Evolutionary conservation across 2,329 filamentous ascomycete species (phyloP), one percentile per base, ranked within the genome.

Genomic region (Cladophialophora psammophila): DNA sequence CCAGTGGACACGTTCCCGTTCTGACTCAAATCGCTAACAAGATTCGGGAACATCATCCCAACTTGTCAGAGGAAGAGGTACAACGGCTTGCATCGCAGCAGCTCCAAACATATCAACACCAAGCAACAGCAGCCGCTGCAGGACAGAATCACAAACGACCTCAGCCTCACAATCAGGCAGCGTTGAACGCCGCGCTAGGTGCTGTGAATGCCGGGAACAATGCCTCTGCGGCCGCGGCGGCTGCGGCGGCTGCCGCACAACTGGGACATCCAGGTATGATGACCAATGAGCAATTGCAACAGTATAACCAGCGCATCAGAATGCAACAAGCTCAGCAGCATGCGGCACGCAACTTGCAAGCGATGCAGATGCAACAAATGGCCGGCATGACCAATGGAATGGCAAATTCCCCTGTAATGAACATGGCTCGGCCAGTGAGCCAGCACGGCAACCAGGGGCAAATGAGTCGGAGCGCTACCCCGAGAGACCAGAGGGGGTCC

Each of bases 11-110:
- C 71, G 81, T 86, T 53, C 85, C 85, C 13, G 82, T 83, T 8
- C 84, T 88, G 65, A 84, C 82, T 63, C 82, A 80, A 65, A 81
- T 87, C 63, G 80, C 83, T 66, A 84, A 81, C 67, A 82, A 84
- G 45, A 80, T 87, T 15, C 82, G 84, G 69, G 78, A 78, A 62
- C 82, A 76, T 70, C 81, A 86, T 69, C 85, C 85, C 1, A 80
- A 81, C 63, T 77, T 85, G 69, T 78, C 83, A 1, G 80, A 82
- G 3, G 85, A 88, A 32, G 84, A 88, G 74, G 79, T 88, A 9
- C 82, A 79, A 64, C 80, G 81, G 48, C 74, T 86, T 69, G 84
- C 86, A 3, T 84, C 81, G 1, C 82, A 86, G 42, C 80, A 83
- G 56, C 76, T 86, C 48, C 78, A 80, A 67, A 60, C 62, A 13